Base-by-base conservation (phyloP, 176 grass and related monocot genomes). In the Calamus simplicifolius region DNA sequence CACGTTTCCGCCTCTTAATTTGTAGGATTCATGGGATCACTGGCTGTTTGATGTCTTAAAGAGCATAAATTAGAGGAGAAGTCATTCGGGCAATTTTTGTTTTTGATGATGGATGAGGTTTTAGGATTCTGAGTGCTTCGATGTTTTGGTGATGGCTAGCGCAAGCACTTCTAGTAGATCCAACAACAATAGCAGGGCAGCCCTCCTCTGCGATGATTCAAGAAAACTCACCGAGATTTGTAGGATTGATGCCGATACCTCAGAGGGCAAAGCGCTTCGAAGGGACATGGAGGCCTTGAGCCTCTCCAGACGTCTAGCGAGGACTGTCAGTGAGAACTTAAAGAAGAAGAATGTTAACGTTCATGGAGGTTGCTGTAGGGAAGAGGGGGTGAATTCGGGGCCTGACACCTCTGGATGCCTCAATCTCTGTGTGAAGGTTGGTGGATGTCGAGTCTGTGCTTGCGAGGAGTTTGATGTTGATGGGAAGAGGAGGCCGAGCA, bases 361-460 rank as follows among this genome's bases (percentile, higher is more conserved):
- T 38, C 3, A 13, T 52, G 27, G 67, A 18, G 75, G 49, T 54
- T 25, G 25, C 19, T 29, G 35, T 21, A 62, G 29, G 56, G 76
- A 55, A 51, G 66, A 71, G 25, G 28, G 68, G 19, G 35, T 53
- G 28, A 18, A 62, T 52, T 54, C 54, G 3, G 49, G 52, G 53
- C 18, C 62, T 4, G 29, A 23, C 49, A 65, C 71, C 5, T 59
- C 65, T 6, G 27, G 63, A 54, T 96, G 74, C 69, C 64, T 96
- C 49, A 69, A 76, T 4, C 25, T 96, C n/a, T 73, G 66, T 13
- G 72, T 85, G 26, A 85, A 64, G 52, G 76, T 74, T 13, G 87
- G 70, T 16, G 92, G 80, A 0, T 96, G 86, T 65, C 75, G 86
- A 17, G 92, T 96, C 67, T 83, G 83, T 53, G 74, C 75, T 21